Evolutionary conservation across 352 stramenopile genomes (phyloP), one percentile per base, ranked within the genome.

Genomic region (Halophytophthora polymorphica): DNA sequence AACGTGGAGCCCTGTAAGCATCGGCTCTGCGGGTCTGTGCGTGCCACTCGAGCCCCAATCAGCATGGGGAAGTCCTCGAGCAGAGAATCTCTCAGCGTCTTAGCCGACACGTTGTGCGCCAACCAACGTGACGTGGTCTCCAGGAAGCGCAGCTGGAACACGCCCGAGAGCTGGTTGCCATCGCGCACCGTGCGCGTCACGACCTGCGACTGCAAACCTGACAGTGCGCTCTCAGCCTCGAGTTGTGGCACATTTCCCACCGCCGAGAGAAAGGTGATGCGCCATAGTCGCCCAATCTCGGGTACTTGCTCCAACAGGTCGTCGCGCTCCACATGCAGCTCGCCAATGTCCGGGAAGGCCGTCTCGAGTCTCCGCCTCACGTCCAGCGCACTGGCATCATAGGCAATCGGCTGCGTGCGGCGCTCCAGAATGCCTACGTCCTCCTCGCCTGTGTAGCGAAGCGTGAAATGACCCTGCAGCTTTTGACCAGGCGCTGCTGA

Each of bases 261-360:
- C 3, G 81, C 74, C 13, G 81, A 90, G 15, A 79, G 47, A 53
- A 98, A 98, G 3, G 91, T 98, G 19, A 98, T 78, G 1, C 76
- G 83, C 93, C 93, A 98, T 17, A 87, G 60, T 7, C 80, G 70
- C 2, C 79, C 80, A 17, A 87, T 83, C 53, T 90, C 69, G 0
- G 75, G 64, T 0, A 83, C 65, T 51, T 91, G 83, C 45, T 78
- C 58, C 14, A 55, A 56, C 13, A 50, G 61, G 23, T 87, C 82
- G 19, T 83, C 65, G 13, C 71, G 66, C 34, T 88, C 56, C 1
- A 93, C 73, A 3, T 74, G 46, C 0, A 90, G 36, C 2, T 64
- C 53, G 1, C 71, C 74, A 39, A 80, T 79, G 11, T 86, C 64
- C 2, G 62, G 64, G 38, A 79, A 86, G 8, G 64, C 61, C 13